Base-by-base conservation (phyloP, 1,139 yeast species). In the Hansenula lynferdii region DNA sequence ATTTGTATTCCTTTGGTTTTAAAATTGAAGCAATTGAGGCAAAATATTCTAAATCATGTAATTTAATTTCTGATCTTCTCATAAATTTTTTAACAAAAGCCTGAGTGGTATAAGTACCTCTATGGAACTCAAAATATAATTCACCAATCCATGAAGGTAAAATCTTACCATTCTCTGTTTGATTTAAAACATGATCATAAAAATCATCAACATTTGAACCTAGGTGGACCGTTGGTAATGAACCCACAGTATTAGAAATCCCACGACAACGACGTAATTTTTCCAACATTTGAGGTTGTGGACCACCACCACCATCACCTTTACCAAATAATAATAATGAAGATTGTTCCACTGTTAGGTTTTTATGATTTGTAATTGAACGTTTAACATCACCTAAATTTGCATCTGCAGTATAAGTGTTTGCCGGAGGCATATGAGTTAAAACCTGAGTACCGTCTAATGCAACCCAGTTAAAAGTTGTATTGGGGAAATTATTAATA, bases 251-350 rank as follows among this genome's bases (percentile, higher is more conserved):
- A 56, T 90, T 85, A 22, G 89, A 75, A 44, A 90, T 63, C 16
- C 97, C 97, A 55, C 97, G 75, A 58, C 92, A 83, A 52, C 97
- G 77, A 58, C 97, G 78, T 53, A 92, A 70, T 58, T 87, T 89
- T 57, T 92, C 97, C 47, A 92, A 57, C 96, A 89, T 90, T 55
- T 85, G 96, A 32, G 85, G 85, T 5, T 87, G 82, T 28, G 97
- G 97, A 6, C 98, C 98, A 48, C 97, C 97, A 45, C 98, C 98
- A 51, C 98, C 98, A 57, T 92, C 98, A 56, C 98, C 98, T 53
- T 84, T 79, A 29, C 98, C 98, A 53, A 77, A 92, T 39, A 89
- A 69, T 56, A 92, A 66, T 56, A 92, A 68, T 0, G 95, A 94
- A 11, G 85, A 75, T 39, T 86, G 92, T 37, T 83, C 90, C 49